A percentile compares a stretch with the other conserved stretches of the same genome.
Conservation (phyloP, 352 stramenopile genomes). For the Pythium grandisporangium region DNA sequence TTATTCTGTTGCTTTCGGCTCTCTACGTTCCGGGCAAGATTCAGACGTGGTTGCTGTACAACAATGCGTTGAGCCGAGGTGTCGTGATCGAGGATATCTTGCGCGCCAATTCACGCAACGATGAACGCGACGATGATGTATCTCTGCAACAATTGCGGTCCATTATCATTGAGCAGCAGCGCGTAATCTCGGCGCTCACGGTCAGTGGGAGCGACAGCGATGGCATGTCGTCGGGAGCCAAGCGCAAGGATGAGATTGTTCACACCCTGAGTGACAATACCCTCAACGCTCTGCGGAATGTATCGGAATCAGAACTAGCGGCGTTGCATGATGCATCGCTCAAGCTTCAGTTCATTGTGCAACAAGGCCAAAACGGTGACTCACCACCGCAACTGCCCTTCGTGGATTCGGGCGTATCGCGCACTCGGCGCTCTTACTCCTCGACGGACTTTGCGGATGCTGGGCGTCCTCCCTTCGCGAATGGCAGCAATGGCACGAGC, state of each 20-base stretch:
- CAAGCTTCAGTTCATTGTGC: constrained; percentile 20
- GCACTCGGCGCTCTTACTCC: constrained; percentile 13
- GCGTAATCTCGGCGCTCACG: constrained; percentile 23
- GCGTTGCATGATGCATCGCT: constrained; percentile 23
- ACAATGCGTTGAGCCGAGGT: constrained; percentile 90
- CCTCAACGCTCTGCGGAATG: constrained; percentile 18
- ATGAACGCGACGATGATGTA: constrained; percentile 33
- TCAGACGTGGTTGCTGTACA: constrained; percentile 93
- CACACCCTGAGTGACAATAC: constrained; percentile 30
- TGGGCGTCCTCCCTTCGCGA: constrained; percentile 15
- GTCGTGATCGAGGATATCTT: constrained; percentile 94
- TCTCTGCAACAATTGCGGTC: constrained; percentile 30
- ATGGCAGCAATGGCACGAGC: background rate
- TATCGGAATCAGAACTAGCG: constrained; percentile 26
- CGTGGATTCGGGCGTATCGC: constrained; percentile 2
- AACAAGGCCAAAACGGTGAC: constrained; percentile 8
- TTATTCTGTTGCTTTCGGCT: constrained; percentile 81
- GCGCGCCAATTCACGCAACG: constrained; percentile 22
- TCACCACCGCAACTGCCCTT: background rate
- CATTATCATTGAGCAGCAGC: constrained; percentile 40
- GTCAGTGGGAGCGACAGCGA: constrained; percentile 25
- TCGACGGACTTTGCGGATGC: constrained; percentile 16
- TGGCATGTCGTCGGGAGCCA: background rate
- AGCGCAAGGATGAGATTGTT: constrained; percentile 15
- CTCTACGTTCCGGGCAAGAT: constrained; percentile 73